Evolutionary conservation across 2,329 filamentous ascomycete genomes (phyloP).

Genomic region (Rhynchosporium secalis): DNA sequence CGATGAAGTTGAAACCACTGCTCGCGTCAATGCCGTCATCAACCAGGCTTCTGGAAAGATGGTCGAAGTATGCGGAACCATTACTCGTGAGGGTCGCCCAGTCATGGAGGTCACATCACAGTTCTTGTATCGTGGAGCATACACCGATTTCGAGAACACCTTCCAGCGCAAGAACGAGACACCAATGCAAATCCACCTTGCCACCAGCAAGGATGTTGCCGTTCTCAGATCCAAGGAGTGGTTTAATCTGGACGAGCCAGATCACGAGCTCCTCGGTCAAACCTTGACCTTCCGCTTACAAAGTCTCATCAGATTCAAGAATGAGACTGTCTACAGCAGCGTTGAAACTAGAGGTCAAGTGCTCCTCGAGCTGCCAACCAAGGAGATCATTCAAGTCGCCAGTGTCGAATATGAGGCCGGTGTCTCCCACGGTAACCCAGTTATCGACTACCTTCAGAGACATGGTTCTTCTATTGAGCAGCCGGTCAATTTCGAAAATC

Average conservation of each 20-base stretch:
- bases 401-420: constrained; percentile 94
- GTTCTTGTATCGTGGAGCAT: constrained; percentile 92
- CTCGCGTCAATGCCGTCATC: constrained; percentile 95
- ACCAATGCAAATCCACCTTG: constrained; percentile 88
- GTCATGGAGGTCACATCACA: constrained; percentile 99
- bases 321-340: constrained; percentile 85
- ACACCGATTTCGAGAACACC: constrained; percentile 94
- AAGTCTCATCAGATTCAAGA: constrained; percentile 90
- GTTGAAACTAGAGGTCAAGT: constrained; percentile 93
- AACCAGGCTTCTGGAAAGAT: constrained; percentile 99
- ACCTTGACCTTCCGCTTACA: constrained; percentile 95
- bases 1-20: constrained; percentile 87
- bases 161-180: constrained; percentile 98
- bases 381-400: constrained; percentile 97
- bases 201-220: constrained; percentile 86
- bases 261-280: constrained; percentile 86
- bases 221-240: constrained; percentile 96
- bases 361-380: constrained; percentile 89
- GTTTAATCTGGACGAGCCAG: constrained; percentile 85
- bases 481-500: constrained; percentile 94
- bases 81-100: constrained; percentile 75
- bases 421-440: constrained; percentile 90
- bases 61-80: constrained; percentile 99
- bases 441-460: constrained; percentile 92
- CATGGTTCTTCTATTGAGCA: constrained; percentile 93